Evolutionary conservation across 2,329 filamentous ascomycete genomes (phyloP), one percentile per base, ranked within the genome.

Genomic region (Allantophomopsis cytisporea): DNA sequence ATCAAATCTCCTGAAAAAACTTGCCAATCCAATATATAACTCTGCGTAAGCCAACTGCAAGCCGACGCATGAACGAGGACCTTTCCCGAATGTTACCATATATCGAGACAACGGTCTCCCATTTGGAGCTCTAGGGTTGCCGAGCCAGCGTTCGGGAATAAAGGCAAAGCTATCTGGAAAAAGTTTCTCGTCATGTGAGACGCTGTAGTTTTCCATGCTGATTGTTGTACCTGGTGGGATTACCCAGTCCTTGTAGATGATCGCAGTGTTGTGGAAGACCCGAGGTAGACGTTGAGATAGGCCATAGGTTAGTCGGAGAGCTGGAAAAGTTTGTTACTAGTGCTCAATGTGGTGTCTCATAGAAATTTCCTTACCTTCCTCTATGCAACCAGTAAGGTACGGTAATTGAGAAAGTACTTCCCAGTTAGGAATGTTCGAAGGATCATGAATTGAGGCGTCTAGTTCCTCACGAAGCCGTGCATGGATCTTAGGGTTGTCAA

Each of bases 111-210:
- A 43, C 16, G 43, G 41, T 38, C 51, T 49, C 39, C 44, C 39
- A 14, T 48, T 46, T 16, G 46, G 44, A 12, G 43, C 36, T 7
- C 38, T 37, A 15, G 36, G 31, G 28, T 45, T 40, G 1, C 59
- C 34, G 41, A 36, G 28, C 60, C 60, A 67, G 8, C 63, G 50
- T 35, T 62, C 58, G 1, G 61, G 60, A 1, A 54, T 38, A 14
- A 47, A 53, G 1, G 35, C 31, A 31, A 42, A 44, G 7, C 46
- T 39, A 11, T 57, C 46, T 1, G 39, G 35, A 36, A 51, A 59
- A 40, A 60, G 54, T 7, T 45, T 47, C 12, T 46, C 15, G 1
- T 53, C 55, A 34, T 55, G 56, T 35, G 60, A 51, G 2, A 43
- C 37, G 15, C 41, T 38, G n/a, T 46, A 33, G 15, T 39, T 42